A percentile compares a stretch with the other conserved stretches of the same genome.
These are phyloP conservation scores for Spencermartinsiella ligniputridi DNA, from an alignment of 1,139 yeast species.

Conservation along the genomic window DNA sequence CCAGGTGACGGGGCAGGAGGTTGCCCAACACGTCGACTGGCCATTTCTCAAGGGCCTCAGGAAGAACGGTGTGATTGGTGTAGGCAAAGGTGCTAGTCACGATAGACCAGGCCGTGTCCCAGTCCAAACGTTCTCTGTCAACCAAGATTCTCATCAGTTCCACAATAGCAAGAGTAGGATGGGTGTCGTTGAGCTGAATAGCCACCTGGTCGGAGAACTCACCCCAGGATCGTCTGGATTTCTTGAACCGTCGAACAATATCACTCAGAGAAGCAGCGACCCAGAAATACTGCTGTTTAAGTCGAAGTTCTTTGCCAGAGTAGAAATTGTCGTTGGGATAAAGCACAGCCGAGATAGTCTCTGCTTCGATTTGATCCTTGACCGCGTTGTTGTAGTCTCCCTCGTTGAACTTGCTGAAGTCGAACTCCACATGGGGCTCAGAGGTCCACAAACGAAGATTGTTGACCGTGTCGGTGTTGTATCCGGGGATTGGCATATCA, in stretches of 20 bases:
- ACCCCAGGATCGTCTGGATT: conserved; percentile 71
- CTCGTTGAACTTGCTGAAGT: conserved; percentile 83
- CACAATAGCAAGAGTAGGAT: conserved; percentile 87
- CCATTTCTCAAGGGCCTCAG: conserved; percentile 95
- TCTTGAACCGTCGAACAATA: conserved; percentile 84
- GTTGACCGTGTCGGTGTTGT: conserved; percentile 76
- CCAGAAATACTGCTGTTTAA: conserved; percentile 97
- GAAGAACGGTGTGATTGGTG: conserved; percentile 93
- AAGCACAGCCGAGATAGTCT: conserved; percentile 83
- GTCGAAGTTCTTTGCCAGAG: conserved; percentile 84
- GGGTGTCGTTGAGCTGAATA: conserved; percentile 92
- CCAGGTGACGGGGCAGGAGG: conserved; percentile 86
- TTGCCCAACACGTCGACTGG: conserved; percentile 75
- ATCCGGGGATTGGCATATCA: conserved; percentile 93
- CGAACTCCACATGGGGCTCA: conserved; percentile 86
- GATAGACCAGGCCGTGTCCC: conserved; percentile 85
- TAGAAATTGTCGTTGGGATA: conserved; percentile 93
- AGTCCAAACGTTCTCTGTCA: conserved; percentile 73
- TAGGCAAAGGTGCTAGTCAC: conserved; percentile 81
- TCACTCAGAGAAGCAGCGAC: conserved; percentile 92
- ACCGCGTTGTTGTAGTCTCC: conserved; percentile 91
- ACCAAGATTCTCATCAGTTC: conserved; percentile 84
- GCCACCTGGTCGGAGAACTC: conserved; percentile 85
- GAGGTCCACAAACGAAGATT: conserved; percentile 90
- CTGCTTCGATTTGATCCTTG: conserved; percentile 79